Evolutionary conservation across 257 asterid species (phyloP).

Genomic region (Echium plantagineum): DNA sequence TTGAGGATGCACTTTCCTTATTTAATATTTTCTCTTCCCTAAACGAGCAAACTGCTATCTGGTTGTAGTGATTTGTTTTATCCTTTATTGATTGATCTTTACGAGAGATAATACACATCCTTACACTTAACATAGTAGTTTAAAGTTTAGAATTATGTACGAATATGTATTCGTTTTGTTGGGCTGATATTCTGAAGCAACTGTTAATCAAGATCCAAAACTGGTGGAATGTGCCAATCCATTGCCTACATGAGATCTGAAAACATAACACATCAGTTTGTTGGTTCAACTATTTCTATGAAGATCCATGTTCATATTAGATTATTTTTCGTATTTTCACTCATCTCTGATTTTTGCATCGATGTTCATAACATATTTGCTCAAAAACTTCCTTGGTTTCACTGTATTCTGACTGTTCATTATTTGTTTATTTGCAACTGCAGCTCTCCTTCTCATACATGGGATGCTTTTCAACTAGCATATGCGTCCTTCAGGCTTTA

Average conservation of each 20-base stretch:
- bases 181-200: too few relatives aligned
- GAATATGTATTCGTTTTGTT: background rate
- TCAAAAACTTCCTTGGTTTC: background rate
- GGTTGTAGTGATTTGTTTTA: background rate
- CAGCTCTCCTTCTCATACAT: slow-evolving; percentile 86
- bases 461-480: slow-evolving; percentile 96
- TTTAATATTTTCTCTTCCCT: too few relatives aligned
- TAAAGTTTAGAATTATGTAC: background rate
- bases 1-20: background rate
- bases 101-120: too few relatives aligned
- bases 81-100: background rate
- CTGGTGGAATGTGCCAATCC: too few relatives aligned
- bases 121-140: background rate
- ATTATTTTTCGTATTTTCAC: too few relatives aligned
- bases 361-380: background rate
- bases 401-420: background rate
- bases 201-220: too few relatives aligned
- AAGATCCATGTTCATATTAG: background rate
- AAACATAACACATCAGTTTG: background rate
- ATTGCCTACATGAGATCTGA: too few relatives aligned
- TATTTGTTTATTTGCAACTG: slow-evolving; percentile 10
- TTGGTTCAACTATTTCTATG: background rate
- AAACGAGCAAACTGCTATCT: background rate
- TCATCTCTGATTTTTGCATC: too few relatives aligned
- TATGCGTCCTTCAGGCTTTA: slow-evolving; percentile 85